Evolutionary conservation across 1,284 basidiomycete genomes (phyloP), one percentile per base, ranked within the genome.

Genomic region (Melampsora americana): DNA sequence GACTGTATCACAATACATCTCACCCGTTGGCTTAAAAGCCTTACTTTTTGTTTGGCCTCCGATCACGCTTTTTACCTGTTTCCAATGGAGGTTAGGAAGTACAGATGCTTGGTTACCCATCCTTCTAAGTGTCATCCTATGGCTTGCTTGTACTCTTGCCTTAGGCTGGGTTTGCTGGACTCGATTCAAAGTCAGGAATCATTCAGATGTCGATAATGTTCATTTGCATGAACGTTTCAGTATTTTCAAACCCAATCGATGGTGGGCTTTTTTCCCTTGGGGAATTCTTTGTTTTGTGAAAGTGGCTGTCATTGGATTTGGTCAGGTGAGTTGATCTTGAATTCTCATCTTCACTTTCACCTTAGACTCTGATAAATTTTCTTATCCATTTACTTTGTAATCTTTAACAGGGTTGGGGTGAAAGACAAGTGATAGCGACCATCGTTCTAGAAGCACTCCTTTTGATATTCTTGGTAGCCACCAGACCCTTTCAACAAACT

Each of bases 401-500:
- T 1, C 80, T 81, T 66, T 78, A 78, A 1, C 18, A 75, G 72
- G 66, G 72, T 0, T 77, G 80, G 50, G 81, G 78, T 23, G 69
- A 82, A 62, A 79, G 78, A 12, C 82, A 83, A 71, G 79, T 80
- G 48, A 78, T 82, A 50, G 82, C 81, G n/a, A 75, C 81, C 11
- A 79, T 80, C 4, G 79, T 78, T 35, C 77, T 81, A 12, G 81
- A 82, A 28, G n/a, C 80, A 65, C 70, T 83, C 39, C 79, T 80
- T 61, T 80, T 82, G 61, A 46, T 79, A 2, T 77, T 78, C 60
- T 77, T 82, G 44, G 77, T 80, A 69, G 74, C 80, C 60, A 78
- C 79, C 32, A 77, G 82, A 0, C 81, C 81, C 0, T 81, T 79
- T 3, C 77, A 80, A 7, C 80, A 82, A 77, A 79, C 78, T 65